Percentiles rank a stretch among this genome's conserved stretches.
Conservation (phyloP, 768 basidiomycete species). For the Gymnopilus junonius region DNA sequence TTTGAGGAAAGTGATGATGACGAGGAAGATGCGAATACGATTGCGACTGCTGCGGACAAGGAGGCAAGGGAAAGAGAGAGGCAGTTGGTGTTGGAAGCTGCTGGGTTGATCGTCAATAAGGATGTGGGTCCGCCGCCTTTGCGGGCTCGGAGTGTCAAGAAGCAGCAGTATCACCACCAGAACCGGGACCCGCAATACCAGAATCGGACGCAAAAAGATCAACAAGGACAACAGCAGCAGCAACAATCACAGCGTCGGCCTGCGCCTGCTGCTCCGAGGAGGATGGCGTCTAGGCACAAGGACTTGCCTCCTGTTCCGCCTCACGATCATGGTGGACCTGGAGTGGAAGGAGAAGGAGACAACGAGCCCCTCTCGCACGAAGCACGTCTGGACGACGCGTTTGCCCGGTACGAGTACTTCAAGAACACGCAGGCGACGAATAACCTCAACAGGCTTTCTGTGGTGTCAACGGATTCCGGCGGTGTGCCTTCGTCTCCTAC, state of each 20-base stretch:
- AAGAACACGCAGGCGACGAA: conserved; percentile 49
- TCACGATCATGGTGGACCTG: conserved; percentile 27
- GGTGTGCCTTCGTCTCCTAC: conserved; percentile 45
- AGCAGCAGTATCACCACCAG: background rate
- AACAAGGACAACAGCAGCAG: background rate
- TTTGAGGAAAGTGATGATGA: conserved; percentile 42
- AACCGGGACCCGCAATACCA: background rate
- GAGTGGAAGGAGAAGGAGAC: conserved; percentile 26
- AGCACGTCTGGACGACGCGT: conserved; percentile 76
- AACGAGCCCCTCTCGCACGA: conserved; percentile 38
- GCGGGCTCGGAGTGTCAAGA: conserved; percentile 34
- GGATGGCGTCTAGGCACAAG: conserved; percentile 31
- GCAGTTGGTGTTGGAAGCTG: conserved; percentile 83
- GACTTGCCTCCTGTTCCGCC: conserved; percentile 60
- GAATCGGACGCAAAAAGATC: background rate
- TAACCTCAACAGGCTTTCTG: conserved; percentile 57
- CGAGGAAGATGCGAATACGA: conserved; percentile 1
- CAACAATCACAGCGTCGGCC: conserved; percentile 37
- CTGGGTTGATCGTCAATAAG: conserved; percentile 79
- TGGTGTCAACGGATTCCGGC: conserved; percentile 56
- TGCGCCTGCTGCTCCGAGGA: conserved; percentile 52
- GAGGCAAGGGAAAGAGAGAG: conserved; percentile 77
- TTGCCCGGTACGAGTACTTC: conserved; percentile 88
- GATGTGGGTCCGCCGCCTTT: conserved; percentile 57
- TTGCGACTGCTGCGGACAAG: conserved; percentile 44